Base-by-base conservation (phyloP, 768 basidiomycete genomes). In the Mycena latifolia region DNA sequence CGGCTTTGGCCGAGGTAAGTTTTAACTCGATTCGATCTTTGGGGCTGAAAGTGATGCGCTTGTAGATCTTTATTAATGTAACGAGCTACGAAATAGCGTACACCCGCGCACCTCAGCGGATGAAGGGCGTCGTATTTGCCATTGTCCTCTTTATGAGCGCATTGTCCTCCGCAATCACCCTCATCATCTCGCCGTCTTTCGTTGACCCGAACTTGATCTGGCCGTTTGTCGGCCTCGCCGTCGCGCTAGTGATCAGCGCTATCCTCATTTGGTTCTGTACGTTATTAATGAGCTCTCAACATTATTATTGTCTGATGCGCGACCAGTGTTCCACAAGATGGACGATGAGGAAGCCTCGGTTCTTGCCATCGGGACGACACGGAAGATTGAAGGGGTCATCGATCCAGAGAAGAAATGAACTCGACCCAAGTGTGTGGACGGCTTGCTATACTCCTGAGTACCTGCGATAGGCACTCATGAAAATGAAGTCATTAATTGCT, bases 91-190 rank as follows among this genome's bases (percentile, higher is more conserved):
- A 79, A 66, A 79, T 78, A 61, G 81, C 80, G 22, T 83, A 78
- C 73, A 79, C 76, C 41, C 79, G 81, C 58, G 82, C 82, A 7
- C 82, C 82, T 24, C 78, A 78, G 56, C 75, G 77, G 57, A 84
- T 83, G 81, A 77, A 80, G 54, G 80, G 80, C 5, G 74, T 83
- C 47, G 77, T 84, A 31, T 81, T 80, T 73, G 75, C 77, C 24
- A 54, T 77, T 52, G 77, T 78, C 63, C 71, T 80, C 27, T 77
- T 77, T 70, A 77, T 72, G 64, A 74, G 67, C 43, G 77, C 80
- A 11, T 62, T 81, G 48, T 77, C 75, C 11, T 71, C 73, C 47
- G 78, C 80, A 9, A 69, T 80, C 46, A 67, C 74, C 10, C 67
- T 77, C 33, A 77, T 77, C 27, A 69, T 81, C 57, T 75, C 77